Evolutionary conservation across 2,329 filamentous ascomycete species (phyloP), one percentile per base, ranked within the genome.

Genomic region (Calonectria henricotiae): DNA sequence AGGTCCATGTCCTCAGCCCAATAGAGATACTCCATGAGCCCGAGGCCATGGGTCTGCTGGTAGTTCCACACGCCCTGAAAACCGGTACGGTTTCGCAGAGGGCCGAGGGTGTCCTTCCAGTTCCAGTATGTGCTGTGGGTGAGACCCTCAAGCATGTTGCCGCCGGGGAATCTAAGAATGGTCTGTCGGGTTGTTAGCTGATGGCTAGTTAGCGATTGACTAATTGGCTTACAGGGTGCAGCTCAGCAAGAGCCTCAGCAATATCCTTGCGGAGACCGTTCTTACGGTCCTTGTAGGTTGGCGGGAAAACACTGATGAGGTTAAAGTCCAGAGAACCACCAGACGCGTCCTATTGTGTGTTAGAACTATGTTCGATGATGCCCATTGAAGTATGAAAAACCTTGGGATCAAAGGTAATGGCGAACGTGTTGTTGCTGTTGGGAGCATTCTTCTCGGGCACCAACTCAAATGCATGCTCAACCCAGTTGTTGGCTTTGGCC

Each of bases 161-260:
- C 91, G 6, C 91, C 91, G 0, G 91, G 91, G 68, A 92, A 88
- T 17, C 91, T 86, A 51, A 93, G 85, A 74, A 92, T 87, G n/a
- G 85, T 86, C 80, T 82, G 32, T 55, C 2, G 20, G 1, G 8
- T 44, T 25, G 46, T 58, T 7, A 44, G 35, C 27, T 5, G 13
- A 1, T 41, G 4, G 0, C 27, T 2, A 1, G 0, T 0, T 5
- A 2, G 8, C 4, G 0, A 15, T 1, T 0, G 3, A 5, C 1
- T 23, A 2, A 20, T 0, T n/a, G 4, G 68, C 82, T 78, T 77
- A 86, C 84, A 0, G 87, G 86, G 62, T 88, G 86, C 1, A 90
- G 77, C 8, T 82, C 85, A 3, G 85, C 86, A 2, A 92, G 79
- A 7, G 86, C 85, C 62, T 87, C 83, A 7, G 86, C 87, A 62